These are phyloP conservation scores for Lavandula angustifolia DNA, from an alignment of 257 asterid species.

Conservation along the genomic window DNA sequence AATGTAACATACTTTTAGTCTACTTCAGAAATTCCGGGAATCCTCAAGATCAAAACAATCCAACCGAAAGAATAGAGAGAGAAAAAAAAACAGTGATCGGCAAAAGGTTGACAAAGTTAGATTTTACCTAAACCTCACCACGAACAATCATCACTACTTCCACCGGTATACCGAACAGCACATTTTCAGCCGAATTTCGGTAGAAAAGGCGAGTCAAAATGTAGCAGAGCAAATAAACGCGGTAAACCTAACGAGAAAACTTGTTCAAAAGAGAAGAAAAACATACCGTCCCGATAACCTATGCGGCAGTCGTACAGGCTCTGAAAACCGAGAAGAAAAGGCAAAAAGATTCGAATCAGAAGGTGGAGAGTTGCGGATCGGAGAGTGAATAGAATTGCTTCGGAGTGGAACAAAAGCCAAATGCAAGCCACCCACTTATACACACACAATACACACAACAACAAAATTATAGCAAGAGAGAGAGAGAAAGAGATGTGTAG, in stretches of 20 bases:
- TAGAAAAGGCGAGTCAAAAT: constrained; percentile 11
- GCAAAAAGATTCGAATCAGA: not conserved
- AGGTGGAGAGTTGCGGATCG: constrained; percentile 41
- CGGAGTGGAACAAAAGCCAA: constrained; percentile 39
- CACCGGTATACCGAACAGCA: constrained; percentile 3
- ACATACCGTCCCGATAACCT: constrained; percentile 30
- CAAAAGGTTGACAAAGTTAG: not conserved
- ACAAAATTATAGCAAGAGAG: constrained; percentile 12
- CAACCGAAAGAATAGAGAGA: not conserved
- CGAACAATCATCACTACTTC: constrained; percentile 13
- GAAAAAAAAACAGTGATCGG: not conserved
- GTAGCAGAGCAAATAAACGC: constrained; percentile 1
- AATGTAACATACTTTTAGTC: not conserved
- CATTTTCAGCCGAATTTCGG: constrained; percentile 6
- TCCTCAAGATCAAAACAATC: constrained; percentile 27
- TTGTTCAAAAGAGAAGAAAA: not conserved
- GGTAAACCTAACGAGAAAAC: constrained; percentile 14
- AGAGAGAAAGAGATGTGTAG: constrained; percentile 11
- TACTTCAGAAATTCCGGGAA: constrained; percentile 11
- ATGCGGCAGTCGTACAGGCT: constrained; percentile 11
- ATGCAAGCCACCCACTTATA: constrained; percentile 36
- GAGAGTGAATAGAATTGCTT: constrained; percentile 44
- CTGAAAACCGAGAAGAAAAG: constrained; percentile 23
- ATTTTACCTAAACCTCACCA: constrained; percentile 20
- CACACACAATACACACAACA: constrained; percentile 28